phyloP scores from a whole-genome alignment of 139 green algal genomes.

The Coelastrella sp. region DNA sequence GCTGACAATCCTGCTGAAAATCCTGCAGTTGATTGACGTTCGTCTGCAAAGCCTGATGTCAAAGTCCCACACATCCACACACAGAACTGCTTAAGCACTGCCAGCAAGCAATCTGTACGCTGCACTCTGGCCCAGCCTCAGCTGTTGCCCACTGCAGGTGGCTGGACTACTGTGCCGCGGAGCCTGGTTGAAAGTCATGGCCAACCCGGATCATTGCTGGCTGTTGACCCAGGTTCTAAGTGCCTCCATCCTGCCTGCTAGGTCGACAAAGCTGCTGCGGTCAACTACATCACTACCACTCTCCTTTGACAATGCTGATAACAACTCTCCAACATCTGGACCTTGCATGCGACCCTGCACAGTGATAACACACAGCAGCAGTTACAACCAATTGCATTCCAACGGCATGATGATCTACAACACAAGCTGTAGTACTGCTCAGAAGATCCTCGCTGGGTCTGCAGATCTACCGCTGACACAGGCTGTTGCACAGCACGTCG shows the following conservation, averaged over 20 bases:
- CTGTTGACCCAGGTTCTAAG: constrained; percentile 69
- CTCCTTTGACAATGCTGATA: constrained; percentile 81
- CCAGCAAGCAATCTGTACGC: too few relatives aligned
- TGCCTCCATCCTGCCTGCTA: constrained; percentile 75
- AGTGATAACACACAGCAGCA: background rate
- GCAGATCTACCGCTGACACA: background rate
- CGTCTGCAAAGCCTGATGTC: too few relatives aligned
- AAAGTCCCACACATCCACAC: too few relatives aligned
- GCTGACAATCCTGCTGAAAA: too few relatives aligned
- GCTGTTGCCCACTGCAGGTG: too few relatives aligned
- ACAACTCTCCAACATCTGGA: constrained; percentile 89
- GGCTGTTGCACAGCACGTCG: background rate
- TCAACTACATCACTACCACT: constrained; percentile 72
- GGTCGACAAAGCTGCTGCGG: constrained; percentile 61
- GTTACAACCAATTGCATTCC: background rate
- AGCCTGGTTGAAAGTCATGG: too few relatives aligned
- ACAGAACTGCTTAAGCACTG: too few relatives aligned
- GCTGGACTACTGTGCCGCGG: too few relatives aligned
- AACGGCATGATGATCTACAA: background rate
- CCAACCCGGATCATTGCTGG: constrained; percentile 18
- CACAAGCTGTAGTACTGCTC: too few relatives aligned
- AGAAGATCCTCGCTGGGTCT: background rate
- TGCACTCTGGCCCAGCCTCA: too few relatives aligned
- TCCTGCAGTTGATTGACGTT: too few relatives aligned
- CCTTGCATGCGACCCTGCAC: constrained; percentile 68